These are phyloP conservation scores for Phytophthora idaei DNA, from an alignment of 352 stramenopile species.

Conservation along the genomic window DNA sequence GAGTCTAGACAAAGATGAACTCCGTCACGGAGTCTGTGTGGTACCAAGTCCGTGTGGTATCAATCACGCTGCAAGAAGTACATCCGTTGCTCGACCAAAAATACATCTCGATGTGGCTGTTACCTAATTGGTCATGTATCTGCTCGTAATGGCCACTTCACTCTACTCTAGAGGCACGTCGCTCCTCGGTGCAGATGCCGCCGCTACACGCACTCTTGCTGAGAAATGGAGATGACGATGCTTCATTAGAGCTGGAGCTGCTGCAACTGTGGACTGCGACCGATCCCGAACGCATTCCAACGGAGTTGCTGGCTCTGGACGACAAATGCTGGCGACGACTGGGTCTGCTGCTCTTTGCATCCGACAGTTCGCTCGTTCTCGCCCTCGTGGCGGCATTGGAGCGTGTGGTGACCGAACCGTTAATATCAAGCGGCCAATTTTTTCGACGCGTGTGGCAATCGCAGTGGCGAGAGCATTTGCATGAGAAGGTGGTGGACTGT, in stretches of 20 bases:
- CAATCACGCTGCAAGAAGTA: too few relatives aligned
- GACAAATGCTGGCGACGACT: constrained; percentile 34
- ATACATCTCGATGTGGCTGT: constrained; percentile 25
- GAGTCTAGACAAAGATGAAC: too few relatives aligned
- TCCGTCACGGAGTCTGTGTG: too few relatives aligned
- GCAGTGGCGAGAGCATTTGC: constrained; percentile 25
- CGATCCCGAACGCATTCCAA: constrained; percentile 14
- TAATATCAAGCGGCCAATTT: constrained; percentile 12
- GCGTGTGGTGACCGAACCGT: constrained; percentile 5
- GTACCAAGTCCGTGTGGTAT: too few relatives aligned
- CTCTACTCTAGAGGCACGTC: neutral
- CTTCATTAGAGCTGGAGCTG: constrained; percentile 29
- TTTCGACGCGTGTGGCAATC: constrained; percentile 26
- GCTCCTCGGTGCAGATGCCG: constrained; percentile 7
- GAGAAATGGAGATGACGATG: constrained; percentile 8
- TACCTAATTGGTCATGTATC: constrained; percentile 30
- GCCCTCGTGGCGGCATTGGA: constrained; percentile 30
- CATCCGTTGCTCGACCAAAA: constrained; percentile 13
- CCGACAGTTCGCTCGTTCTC: constrained; percentile 19
- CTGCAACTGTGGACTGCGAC: constrained; percentile 28
- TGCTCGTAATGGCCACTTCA: constrained; percentile 21
- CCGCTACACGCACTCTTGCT: constrained; percentile 22
- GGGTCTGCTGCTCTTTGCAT: constrained; percentile 33
- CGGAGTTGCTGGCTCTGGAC: constrained; percentile 22
- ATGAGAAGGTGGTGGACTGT: constrained; percentile 34